phyloP scores from a whole-genome alignment of 768 basidiomycete genomes.

The Cystobasidium onofrii region DNA sequence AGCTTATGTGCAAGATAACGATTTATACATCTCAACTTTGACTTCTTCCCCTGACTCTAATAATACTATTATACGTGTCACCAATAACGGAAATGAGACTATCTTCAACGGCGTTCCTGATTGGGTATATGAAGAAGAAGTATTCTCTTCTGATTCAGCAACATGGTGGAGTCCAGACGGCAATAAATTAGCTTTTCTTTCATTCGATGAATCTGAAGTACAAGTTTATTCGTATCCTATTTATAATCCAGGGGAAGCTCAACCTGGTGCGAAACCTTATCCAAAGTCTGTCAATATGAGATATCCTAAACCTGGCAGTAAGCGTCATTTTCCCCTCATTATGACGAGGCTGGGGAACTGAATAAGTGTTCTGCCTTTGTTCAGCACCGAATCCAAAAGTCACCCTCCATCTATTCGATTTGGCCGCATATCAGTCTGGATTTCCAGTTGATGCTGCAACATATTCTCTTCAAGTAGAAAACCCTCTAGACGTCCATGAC shows the following conservation, averaged over 20 bases:
- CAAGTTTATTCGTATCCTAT: conserved; percentile 79
- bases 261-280: conserved; percentile 35
- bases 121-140: conserved; percentile 96
- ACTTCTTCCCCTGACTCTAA: conserved; percentile 33
- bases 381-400: conserved; percentile 66
- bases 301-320: conserved; percentile 73
- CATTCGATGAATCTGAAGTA: conserved; percentile 79
- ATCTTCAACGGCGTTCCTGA: conserved; percentile 92
- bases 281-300: conserved; percentile 50
- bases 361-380: not conserved
- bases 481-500: conserved; percentile 46
- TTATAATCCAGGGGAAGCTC: conserved; percentile 54
- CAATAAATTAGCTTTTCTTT: conserved; percentile 64
- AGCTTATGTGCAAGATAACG: conserved; percentile 76
- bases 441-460: conserved; percentile 31
- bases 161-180: conserved; percentile 89
- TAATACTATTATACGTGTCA: conserved; percentile 58
- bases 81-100: conserved; percentile 67
- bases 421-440: conserved; percentile 56
- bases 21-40: conserved; percentile 64
- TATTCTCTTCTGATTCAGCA: conserved; percentile 63
- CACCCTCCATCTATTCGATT: conserved; percentile 70
- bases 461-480: not conserved
- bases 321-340: conserved; percentile 47
- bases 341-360: not conserved